Base-by-base conservation (phyloP, 1,284 basidiomycete genomes). In the Gomphus bonarii region DNA sequence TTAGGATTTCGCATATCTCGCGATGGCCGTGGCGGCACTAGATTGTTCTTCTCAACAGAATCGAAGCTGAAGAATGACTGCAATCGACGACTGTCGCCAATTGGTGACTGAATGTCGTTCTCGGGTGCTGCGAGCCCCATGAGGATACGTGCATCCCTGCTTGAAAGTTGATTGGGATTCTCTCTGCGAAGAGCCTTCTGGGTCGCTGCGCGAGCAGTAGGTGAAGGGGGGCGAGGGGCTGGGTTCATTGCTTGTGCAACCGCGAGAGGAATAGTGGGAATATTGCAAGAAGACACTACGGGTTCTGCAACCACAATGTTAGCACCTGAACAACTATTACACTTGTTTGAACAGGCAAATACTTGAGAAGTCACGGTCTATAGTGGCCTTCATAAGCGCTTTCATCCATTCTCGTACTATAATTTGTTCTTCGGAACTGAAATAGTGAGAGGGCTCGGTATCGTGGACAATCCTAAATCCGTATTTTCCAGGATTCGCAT, bases 371-470 rank as follows among this genome's bases (percentile, higher is more conserved):
- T 97, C 93, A 57, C 97, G 76, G 16, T 83, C 88, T 65, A 99
- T 99, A 4, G 95, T 98, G 2, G 94, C 90, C 72, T 99, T 99
- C 91, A 98, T 97, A 64, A 99, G 82, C 10, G 93, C 91, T 75
- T 99, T 99, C 95, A 99, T 99, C 97, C 97, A 99, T 63, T 93
- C 92, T 12, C 97, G 81, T 50, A 97, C 79, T 40, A 84, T 71
- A 4, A 73, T 68, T 68, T 93, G 90, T 67, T 98, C 94, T 38
- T 94, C 88, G 0, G 89, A 89, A 62, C 88, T 90, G 72, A 99
- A 99, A 68, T 75, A 91, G 70, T 99, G 93, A 1, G 89, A 79
- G 72, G 89, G 92, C 66, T 93, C 89, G 9, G 76, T 75, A 50
- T 95, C 90, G 64, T 98, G 95, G 38, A 95, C 81, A 61, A 99